These are phyloP conservation scores for Fagopyrum esculentum DNA, from an alignment of 148 eudicot species.

Conservation along the genomic window DNA sequence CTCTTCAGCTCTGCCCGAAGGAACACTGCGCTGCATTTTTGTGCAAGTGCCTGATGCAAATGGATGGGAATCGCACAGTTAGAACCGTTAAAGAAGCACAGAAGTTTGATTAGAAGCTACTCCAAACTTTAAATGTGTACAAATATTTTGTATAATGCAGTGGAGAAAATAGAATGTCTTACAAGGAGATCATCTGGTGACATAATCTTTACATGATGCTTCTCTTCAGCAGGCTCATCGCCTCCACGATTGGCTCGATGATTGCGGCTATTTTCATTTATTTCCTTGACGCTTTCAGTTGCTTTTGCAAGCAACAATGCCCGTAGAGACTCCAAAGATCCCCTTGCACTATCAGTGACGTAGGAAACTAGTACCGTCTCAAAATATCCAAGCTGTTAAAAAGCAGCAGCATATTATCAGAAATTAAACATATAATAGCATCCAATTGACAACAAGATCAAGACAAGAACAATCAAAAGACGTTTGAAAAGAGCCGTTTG, in stretches of 20 bases:
- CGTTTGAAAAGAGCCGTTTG: not conserved
- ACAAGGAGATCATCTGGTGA: slow-evolving; percentile 98
- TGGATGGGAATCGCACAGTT: not conserved
- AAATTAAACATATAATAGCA: not conserved
- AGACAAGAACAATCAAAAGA: too few species aligned
- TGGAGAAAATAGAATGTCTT: slow-evolving; percentile 24
- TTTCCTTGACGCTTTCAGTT: slow-evolving; percentile 64
- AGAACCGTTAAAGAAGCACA: not conserved
- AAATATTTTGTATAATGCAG: not conserved
- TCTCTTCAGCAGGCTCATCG: slow-evolving; percentile 77
- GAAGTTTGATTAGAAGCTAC: too few species aligned
- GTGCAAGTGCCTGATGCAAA: slow-evolving; percentile 69
- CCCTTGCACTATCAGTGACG: slow-evolving; percentile 73
- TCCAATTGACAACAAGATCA: too few species aligned
- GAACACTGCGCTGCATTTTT: slow-evolving; percentile 79
- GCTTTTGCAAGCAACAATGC: slow-evolving; percentile 85
- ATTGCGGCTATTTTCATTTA: slow-evolving; percentile 68
- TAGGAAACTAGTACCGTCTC: slow-evolving; percentile 87
- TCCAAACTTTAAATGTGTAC: not conserved
- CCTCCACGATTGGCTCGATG: slow-evolving; percentile 74
- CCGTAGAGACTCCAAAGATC: slow-evolving; percentile 76
- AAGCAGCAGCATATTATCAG: not conserved
- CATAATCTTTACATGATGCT: slow-evolving; percentile 55
- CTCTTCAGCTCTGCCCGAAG: slow-evolving; percentile 90
- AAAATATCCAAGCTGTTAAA: slow-evolving; percentile 80